phyloP scores from a whole-genome alignment of 179 eudicot genomes.

The Silene noctiflora region DNA sequence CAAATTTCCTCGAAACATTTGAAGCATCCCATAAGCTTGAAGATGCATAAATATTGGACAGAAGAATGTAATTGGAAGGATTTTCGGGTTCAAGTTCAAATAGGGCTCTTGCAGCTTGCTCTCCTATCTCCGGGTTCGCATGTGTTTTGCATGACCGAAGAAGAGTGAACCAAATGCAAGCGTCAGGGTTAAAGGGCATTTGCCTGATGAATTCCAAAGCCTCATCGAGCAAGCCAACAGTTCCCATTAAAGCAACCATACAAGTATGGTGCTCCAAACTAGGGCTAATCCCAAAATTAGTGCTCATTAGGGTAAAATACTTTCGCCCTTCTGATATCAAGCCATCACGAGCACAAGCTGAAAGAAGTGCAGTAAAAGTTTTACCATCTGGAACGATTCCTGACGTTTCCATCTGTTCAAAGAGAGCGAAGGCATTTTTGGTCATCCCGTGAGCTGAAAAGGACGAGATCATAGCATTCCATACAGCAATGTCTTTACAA shows the following conservation, averaged over 20 bases:
- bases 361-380: conserved; percentile 29
- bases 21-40: conserved; percentile 22
- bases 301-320: conserved; percentile 24
- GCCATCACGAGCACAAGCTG: conserved; percentile 29
- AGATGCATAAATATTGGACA: conserved; percentile 24
- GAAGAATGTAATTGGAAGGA: conserved; percentile 23
- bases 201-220: conserved; percentile 19
- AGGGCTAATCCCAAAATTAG: conserved; percentile 15
- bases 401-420: conserved; percentile 19
- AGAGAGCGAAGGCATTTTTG: conserved; percentile 21
- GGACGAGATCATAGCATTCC: conserved; percentile 37
- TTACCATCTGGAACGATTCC: conserved; percentile 22
- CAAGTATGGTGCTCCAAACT: conserved; percentile 27
- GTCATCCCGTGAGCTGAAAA: conserved; percentile 36
- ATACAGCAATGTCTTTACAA: conserved; percentile 22
- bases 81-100: conserved; percentile 27
- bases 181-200: conserved; percentile 27
- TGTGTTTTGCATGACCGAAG: conserved; percentile 24
- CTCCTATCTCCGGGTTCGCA: conserved; percentile 22
- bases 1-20: conserved; percentile 12
- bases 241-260: conserved; percentile 25
- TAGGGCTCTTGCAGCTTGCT: conserved; percentile 25
- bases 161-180: conserved; percentile 29
- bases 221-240: conserved; percentile 22
- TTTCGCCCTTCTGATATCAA: conserved; percentile 23